Base-by-base conservation (phyloP, 306 rosid genomes). In the Trifolium fragiferum region DNA sequence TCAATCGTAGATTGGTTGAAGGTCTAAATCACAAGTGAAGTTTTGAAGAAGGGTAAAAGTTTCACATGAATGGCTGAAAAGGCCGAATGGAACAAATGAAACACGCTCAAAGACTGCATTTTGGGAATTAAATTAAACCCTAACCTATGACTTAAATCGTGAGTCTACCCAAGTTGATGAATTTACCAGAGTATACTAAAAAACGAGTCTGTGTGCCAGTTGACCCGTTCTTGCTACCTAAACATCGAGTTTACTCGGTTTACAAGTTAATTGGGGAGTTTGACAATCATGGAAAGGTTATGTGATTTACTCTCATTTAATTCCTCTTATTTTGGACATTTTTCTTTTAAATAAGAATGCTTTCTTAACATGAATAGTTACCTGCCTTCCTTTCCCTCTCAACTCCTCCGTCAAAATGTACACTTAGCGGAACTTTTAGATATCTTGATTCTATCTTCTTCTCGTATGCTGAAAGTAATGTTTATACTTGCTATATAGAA, bases 191-290 rank as follows among this genome's bases (percentile, higher is more conserved):
- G 64, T 25, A 25, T 60, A 60, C 21, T 7, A 3, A 30, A 15
- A 30, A 60, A 15, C 11, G 20, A 59, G 41, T 59, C 11, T 11
- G 3, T 54, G 64, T 58, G 19, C 64, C 1, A 13, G 38, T 58
- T 58, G 18, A 58, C 64, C 6, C 2, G 64, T 27, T 58, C 21
- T 50, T 50, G 64, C 37, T 60, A 60, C 66, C 41, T 60, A 60
- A 60, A 60, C 66, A 7, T 15, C 13, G 35, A 25, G 12, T 60
- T 7, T 27, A 15, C 66, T 27, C 18, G 18, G 20, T 14, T 58
- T 25, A 54, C 60, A 54, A 21, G 60, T 59, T 59, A 27, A 25
- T 40, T 13, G 1, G 19, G 1, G 40, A 14, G 10, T 59, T 32
- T 60, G 43, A 60, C 66, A 60, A 14, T 6, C 9, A 68, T 58